Evolutionary conservation across 2,329 filamentous ascomycete species (phyloP).

Genomic region (Hypoxylon sp.): DNA sequence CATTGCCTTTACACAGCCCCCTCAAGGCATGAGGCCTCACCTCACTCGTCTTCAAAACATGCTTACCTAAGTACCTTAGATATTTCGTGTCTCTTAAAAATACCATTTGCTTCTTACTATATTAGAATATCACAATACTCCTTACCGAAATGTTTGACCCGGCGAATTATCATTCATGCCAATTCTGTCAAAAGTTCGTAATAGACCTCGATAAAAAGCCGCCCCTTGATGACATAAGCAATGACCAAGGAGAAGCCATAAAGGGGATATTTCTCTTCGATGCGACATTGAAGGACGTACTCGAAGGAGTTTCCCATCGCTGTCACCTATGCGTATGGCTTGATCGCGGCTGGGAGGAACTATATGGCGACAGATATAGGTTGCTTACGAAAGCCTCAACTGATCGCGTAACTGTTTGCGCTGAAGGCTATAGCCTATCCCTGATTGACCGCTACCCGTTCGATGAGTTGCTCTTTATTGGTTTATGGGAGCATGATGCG

Average conservation of each 20-base stretch:
- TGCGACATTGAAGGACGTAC: constrained; percentile 4
- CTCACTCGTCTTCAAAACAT: neutral
- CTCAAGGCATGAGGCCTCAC: neutral
- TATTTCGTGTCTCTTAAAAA: neutral
- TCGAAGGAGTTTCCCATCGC: constrained; percentile 1
- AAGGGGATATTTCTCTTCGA: constrained; percentile 10
- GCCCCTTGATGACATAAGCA: neutral
- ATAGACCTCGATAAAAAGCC: constrained; percentile 11
- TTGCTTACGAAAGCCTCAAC: constrained; percentile 14
- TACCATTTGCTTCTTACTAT: neutral
- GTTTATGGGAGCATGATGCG: constrained; percentile 13
- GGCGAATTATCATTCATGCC: constrained; percentile 17
- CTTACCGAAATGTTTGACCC: constrained; percentile 1
- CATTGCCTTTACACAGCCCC: neutral
- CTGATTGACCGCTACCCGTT: constrained; percentile 12
- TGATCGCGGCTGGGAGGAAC: constrained; percentile 1
- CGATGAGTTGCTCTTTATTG: constrained; percentile 15
- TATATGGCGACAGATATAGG: constrained; percentile 9
- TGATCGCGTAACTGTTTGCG: constrained; percentile 4
- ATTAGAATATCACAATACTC: neutral
- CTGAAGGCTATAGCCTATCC: constrained; percentile 17
- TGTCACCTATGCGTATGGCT: constrained; percentile 17
- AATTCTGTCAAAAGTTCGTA: constrained; percentile 13
- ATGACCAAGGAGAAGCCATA: neutral
- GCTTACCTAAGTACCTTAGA: no score